Evolutionary conservation across 2,329 filamentous ascomycete species (phyloP).

Genomic region (Iodosphaeria phyllophila): DNA sequence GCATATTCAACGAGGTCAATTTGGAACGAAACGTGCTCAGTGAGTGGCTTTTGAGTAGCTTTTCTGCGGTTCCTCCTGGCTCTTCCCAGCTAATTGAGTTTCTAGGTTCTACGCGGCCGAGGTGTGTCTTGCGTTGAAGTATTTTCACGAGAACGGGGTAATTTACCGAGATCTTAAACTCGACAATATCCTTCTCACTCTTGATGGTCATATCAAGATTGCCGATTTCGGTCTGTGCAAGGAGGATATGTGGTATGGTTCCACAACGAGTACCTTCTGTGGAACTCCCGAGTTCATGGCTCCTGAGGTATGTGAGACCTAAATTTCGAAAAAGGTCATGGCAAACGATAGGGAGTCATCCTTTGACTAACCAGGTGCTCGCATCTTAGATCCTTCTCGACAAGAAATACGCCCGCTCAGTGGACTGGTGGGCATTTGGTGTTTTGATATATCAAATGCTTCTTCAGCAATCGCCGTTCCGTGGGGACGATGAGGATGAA

Average conservation of each 20-base stretch:
- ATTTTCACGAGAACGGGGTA: constrained; percentile 98
- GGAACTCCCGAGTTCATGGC: constrained; percentile 99
- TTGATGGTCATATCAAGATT: constrained; percentile 97
- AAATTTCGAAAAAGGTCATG: too few species aligned
- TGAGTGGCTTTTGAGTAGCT: constrained; percentile 30
- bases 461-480: constrained; percentile 94
- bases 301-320: constrained; percentile 77
- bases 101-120: constrained; percentile 86
- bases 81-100: constrained; percentile 4
- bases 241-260: constrained; percentile 99
- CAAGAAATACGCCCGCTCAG: constrained; percentile 93
- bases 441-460: constrained; percentile 99
- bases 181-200: constrained; percentile 75
- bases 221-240: constrained; percentile 98
- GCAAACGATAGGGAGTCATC: too few species aligned
- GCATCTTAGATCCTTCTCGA: constrained; percentile 65
- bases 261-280: constrained; percentile 93
- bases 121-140: constrained; percentile 91
- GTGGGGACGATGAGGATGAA: constrained; percentile 96
- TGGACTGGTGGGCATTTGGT: constrained; percentile 99
- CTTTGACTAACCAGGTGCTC: constrained; percentile 8
- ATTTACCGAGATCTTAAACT: constrained; percentile 97
- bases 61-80: too few species aligned
- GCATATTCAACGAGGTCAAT: constrained; percentile 93
- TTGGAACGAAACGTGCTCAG: constrained; percentile 90